Base-by-base conservation (phyloP, 768 basidiomycete genomes). In the Rubroboletus pulcherrimus region DNA sequence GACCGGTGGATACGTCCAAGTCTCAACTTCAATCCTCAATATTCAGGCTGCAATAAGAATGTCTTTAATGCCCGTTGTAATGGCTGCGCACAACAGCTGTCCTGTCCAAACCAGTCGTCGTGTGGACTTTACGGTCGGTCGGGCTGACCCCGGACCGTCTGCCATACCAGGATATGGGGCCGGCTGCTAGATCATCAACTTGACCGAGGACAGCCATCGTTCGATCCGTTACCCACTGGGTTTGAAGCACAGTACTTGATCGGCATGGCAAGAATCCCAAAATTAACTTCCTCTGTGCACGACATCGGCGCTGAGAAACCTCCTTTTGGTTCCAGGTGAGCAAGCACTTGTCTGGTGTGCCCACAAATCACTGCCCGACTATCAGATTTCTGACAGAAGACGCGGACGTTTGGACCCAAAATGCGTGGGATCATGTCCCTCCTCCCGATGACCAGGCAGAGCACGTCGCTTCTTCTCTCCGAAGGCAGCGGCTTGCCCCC, bases 351-450 rank as follows among this genome's bases (percentile, higher is more conserved):
- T 12, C 19, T 7, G 3, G n/a, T 34, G 11, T 49, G 46, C 58
- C 30, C 5, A 57, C 37, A 33, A 10, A 58, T 43, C 21, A 15
- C 11, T 4, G 7, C 26, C 61, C 31, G 39, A 37, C 40, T 29
- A 31, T 38, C 57, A 90, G 90, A 68, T 89, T 89, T 66, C 78
- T 92, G 38, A 85, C 80, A 43, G 76, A 85, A 26, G 80, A 86
- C 39, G 67, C 75, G n/a, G 82, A 91, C 60, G 87, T 92, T 4
- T 94, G 91, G 89, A 77, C 79, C 26, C 87, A 92, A 58, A 93
- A 93, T 64, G 92, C 91, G 1, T 94, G 91, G 94, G 91, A 93
- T 67, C 91, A 93, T 66, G 91, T 94, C 43, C 85, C 87, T 33
- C 86, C 87, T 5, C 90, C 91, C 17, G 78, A 83, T 11, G 91